Conservation (phyloP, 768 basidiomycete species). For the Tylopilus sp. region DNA sequence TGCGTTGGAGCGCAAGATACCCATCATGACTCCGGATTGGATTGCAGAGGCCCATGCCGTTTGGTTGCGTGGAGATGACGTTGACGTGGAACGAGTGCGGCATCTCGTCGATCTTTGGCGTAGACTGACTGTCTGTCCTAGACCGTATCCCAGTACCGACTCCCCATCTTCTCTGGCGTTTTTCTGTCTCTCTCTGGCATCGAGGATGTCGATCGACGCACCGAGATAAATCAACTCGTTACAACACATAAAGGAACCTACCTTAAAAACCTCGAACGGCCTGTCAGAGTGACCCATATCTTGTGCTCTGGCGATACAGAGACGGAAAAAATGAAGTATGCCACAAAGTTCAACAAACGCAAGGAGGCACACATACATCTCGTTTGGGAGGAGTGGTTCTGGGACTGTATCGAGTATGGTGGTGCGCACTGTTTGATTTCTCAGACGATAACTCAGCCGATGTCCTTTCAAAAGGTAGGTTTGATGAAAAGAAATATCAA, state of each 20-base stretch:
- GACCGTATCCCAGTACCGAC: slow-evolving; percentile 57
- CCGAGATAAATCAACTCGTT: slow-evolving; percentile 61
- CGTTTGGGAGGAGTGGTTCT: slow-evolving; percentile 97
- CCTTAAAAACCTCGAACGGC: slow-evolving; percentile 71
- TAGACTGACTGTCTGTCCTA: slow-evolving; percentile 26
- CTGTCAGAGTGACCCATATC: slow-evolving; percentile 80
- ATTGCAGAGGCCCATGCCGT: slow-evolving; percentile 63
- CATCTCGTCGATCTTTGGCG: not conserved
- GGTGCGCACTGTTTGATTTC: slow-evolving; percentile 37
- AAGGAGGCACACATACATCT: slow-evolving; percentile 73
- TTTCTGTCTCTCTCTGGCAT: slow-evolving; percentile 75
- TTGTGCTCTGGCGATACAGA: slow-evolving; percentile 67
- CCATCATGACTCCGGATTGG: slow-evolving; percentile 79
- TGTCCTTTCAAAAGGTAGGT: slow-evolving; percentile 43
- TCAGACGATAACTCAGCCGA: not conserved
- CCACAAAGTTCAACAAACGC: slow-evolving; percentile 65
- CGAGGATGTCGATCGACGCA: slow-evolving; percentile 55
- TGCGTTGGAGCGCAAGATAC: slow-evolving; percentile 75
- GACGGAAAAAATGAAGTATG: slow-evolving; percentile 75
- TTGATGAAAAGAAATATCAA: slow-evolving; percentile 60
- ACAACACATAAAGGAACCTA: slow-evolving; percentile 63
- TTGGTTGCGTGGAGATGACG: slow-evolving; percentile 81
- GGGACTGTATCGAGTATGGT: slow-evolving; percentile 81
- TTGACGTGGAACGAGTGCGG: slow-evolving; percentile 61
- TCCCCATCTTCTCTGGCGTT: slow-evolving; percentile 72